phyloP scores from a whole-genome alignment of 805 yeast species.

The Schwanniomyces polymorphus region DNA sequence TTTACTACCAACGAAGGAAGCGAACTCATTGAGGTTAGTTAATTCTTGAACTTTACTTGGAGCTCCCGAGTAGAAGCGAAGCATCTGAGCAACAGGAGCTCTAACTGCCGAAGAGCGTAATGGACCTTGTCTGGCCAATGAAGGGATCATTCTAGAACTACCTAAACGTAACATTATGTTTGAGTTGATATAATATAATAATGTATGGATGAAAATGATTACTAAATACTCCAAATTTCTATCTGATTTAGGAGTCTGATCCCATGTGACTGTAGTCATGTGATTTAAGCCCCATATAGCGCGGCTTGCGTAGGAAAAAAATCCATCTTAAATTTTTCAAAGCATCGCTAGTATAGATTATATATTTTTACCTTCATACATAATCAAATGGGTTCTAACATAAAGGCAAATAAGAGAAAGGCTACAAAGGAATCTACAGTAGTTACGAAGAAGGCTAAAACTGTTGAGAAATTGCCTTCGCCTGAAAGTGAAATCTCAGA shows the following conservation, averaged over 20 bases:
- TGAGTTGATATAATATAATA: background rate
- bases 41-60: conserved; percentile 26
- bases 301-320: background rate
- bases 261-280: background rate
- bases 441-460: conserved; percentile 26
- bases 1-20: conserved; percentile 15
- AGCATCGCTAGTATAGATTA: background rate
- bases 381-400: conserved; percentile 17
- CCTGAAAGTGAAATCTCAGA: conserved; percentile 13
- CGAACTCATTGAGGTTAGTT: conserved; percentile 24
- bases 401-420: conserved; percentile 33
- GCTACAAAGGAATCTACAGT: conserved; percentile 14
- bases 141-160: background rate
- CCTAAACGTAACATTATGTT: background rate
- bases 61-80: conserved; percentile 3
- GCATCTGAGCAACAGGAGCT: background rate
- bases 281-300: background rate
- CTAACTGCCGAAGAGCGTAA: background rate
- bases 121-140: background rate
- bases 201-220: background rate
- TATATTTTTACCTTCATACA: conserved; percentile 1
- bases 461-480: conserved; percentile 25
- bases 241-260: background rate
- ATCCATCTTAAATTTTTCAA: conserved; percentile 1
- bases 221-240: background rate